Evolutionary conservation across 768 basidiomycete species (phyloP), one percentile per base, ranked within the genome.

Genomic region (Phylloporus arenicola): DNA sequence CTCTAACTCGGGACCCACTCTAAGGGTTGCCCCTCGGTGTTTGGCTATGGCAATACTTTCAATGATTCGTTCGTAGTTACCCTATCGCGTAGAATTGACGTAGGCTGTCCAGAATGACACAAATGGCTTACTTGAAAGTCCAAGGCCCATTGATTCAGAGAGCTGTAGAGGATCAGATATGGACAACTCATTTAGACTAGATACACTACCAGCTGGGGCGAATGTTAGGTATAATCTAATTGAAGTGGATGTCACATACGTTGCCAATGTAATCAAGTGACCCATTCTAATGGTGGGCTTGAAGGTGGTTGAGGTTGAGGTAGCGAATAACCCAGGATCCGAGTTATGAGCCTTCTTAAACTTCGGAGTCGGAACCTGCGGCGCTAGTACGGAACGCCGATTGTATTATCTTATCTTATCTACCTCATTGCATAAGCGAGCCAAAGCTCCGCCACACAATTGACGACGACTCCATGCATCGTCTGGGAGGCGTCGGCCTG

Each of bases 1-100:
- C 71, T 99, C 96, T 6, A 98, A 76, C 64, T 98, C 96, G 9
- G 96, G 96, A 11, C 96, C 96, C 20, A 99, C 95, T 64, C 96
- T 77, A 29, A 99, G 71, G 3, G 86, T 88, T 11, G 94, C 94
- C 3, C 94, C 94, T 48, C 84, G 77, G 47, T 80, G 77, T 67
- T 95, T 98, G 3, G 96, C 95, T 43, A 94, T 81, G 4, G 74
- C 70, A 54, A 99, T 97, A 54, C 92, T 95, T 41, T 79, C 76
- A 35, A 97, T 68, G 50, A 98, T 98, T 19, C 96, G 83, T 57
- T 92, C 87, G 61, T 88, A 81, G 64, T 98, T 99, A 24, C 96
- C 96, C 91, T 96, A 42, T 38, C 19, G 17, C 4, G 17, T 3
- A 19, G 6, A 20, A 33, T 47, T 13, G 40, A 46, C 39, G 20